Conservation (phyloP, 2,329 filamentous ascomycete genomes). For the Fusarium beomiforme region DNA sequence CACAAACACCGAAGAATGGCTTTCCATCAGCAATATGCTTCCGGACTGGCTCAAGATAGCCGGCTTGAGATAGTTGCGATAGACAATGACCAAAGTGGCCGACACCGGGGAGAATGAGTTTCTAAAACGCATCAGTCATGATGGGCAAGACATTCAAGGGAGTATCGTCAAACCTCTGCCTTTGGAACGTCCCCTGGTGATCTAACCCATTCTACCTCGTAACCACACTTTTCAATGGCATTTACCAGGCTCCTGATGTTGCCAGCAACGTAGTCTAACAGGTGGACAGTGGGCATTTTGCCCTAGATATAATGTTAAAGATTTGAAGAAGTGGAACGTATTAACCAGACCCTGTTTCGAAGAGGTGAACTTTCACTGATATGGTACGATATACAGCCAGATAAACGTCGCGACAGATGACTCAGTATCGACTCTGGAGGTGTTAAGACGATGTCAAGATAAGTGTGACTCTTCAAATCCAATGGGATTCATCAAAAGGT, state of each 20-base stretch:
- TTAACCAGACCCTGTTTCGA: neutral
- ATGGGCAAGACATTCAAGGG: neutral
- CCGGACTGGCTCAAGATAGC: constrained; percentile 84
- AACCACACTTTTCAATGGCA: constrained; percentile 95
- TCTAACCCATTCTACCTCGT: constrained; percentile 90
- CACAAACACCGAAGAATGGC: constrained; percentile 97
- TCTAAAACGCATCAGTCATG: constrained; percentile 60
- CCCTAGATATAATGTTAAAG: constrained; percentile 22
- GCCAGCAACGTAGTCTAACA: constrained; percentile 91
- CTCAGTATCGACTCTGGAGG: constrained; percentile 17
- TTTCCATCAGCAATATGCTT: constrained; percentile 90
- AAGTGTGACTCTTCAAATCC: constrained; percentile 24
- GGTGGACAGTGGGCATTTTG: constrained; percentile 79
- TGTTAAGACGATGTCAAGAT: constrained; percentile 27
- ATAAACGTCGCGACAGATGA: constrained; percentile 8
- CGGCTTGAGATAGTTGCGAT: constrained; percentile 81
- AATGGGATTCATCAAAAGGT: constrained; percentile 23
- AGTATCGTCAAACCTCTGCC: constrained; percentile 74
- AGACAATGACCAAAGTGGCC: constrained; percentile 98
- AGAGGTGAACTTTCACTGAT: neutral
- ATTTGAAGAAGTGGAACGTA: constrained; percentile 5
- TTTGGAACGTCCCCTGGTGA: constrained; percentile 84
- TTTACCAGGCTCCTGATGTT: constrained; percentile 97
- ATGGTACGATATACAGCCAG: neutral
- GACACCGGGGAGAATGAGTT: constrained; percentile 94